phyloP scores from a whole-genome alignment of 805 yeast species.

The Candida glaebosa region DNA sequence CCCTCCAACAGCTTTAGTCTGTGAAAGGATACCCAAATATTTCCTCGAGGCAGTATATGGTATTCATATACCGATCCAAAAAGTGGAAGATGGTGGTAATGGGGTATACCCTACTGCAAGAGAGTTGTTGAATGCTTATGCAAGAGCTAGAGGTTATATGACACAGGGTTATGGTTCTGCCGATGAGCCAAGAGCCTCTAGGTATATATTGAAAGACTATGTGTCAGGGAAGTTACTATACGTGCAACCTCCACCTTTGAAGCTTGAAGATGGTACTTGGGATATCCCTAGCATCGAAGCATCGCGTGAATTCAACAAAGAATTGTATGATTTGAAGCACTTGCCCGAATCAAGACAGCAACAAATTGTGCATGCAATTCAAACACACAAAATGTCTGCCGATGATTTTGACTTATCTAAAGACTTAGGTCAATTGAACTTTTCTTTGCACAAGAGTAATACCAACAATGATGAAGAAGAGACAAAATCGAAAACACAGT shows the following conservation, averaged over 20 bases:
- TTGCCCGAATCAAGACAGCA: constrained; percentile 71
- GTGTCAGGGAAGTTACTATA: constrained; percentile 86
- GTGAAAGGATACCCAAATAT: constrained; percentile 84
- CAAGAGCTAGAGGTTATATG: constrained; percentile 95
- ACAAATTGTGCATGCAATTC: constrained; percentile 66
- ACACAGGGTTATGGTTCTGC: constrained; percentile 97
- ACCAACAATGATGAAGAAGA: constrained; percentile 17
- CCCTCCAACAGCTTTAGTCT: constrained; percentile 82
- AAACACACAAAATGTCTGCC: constrained; percentile 46
- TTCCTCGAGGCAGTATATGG: constrained; percentile 91
- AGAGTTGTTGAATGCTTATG: constrained; percentile 87
- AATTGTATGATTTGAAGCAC: constrained; percentile 60
- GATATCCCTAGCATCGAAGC: constrained; percentile 45
- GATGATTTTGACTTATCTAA: constrained; percentile 61
- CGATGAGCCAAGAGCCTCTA: constrained; percentile 91
- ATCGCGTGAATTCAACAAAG: constrained; percentile 60
- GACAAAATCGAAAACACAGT: constrained; percentile 42
- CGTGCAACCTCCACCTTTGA: constrained; percentile 82
- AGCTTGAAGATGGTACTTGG: constrained; percentile 54
- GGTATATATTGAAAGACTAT: constrained; percentile 90
- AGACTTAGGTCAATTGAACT: constrained; percentile 70
- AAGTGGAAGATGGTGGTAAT: constrained; percentile 81
- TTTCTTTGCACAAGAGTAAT: constrained; percentile 65
- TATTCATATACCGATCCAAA: constrained; percentile 75
- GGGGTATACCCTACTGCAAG: constrained; percentile 81